Base-by-base conservation (phyloP, 2,329 filamentous ascomycete genomes). In the Xylariaceae sp. region DNA sequence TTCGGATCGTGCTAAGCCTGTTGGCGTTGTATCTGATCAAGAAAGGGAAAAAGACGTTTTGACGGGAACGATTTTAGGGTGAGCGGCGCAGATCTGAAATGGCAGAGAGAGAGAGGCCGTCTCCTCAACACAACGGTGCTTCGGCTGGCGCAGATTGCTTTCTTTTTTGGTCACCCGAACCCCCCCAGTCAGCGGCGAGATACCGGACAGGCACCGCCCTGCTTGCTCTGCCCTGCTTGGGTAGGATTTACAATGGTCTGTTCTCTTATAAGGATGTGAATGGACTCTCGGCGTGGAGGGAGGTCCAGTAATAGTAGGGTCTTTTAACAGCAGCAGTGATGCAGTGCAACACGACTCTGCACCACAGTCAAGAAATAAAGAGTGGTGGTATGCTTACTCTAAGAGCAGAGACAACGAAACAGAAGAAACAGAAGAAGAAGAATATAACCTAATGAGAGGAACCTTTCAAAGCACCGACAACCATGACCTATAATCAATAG, bases 31-130 rank as follows among this genome's bases (percentile, higher is more conserved):
- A 52, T 51, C 44, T 51, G 55, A 23, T 44, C 48, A 47, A 14
- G 44, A 48, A 51, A 57, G 52, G 41, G 43, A 53, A 55, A 53
- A 60, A 53, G 50, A 52, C 21, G 58, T 61, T 61, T 51, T 29
- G 29, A 52, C 45, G 45, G 34, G 54, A 28, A 36, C 56, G 58
- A 31, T 26, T 44, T 51, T 55, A 53, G 53, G 55, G 40, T 36
- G 45, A 31, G 50, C 24, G 47, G 41, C 47, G 41, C 39, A 50
- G 45, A 50, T 52, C 56, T 16, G 33, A 8, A 16, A n/a, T 16
- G 12, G 12, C 33, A 36, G 33, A 36, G 33, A 54, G 53, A 51
- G 55, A 53, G 50, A 50, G 45, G 53, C 45, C 36, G 49, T 59
- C 55, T 53, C 46, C 41, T 47, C 50, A 53, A 49, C 46, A 52